Evolutionary conservation across 352 stramenopile species (phyloP).

Genomic region (Globisporangium canariense): DNA sequence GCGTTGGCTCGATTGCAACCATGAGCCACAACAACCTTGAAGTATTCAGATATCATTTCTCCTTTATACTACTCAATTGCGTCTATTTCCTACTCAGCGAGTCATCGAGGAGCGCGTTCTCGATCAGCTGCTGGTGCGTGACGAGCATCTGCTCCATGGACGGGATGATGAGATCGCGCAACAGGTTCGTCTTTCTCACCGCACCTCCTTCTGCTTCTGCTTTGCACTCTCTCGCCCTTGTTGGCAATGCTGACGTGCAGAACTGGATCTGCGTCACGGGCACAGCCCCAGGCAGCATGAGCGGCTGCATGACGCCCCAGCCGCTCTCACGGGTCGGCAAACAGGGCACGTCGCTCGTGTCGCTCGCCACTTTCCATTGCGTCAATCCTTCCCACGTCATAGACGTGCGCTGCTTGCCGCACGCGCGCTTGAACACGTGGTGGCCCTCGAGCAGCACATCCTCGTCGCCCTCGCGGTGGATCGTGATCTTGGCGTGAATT

Average conservation of each 20-base stretch:
- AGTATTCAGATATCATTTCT: too few species aligned
- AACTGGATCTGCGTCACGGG: constrained; percentile 5
- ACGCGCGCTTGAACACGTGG: constrained; percentile 13
- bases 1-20: too few species aligned
- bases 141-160: constrained; percentile 10
- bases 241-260: constrained; percentile 7
- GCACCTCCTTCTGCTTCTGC: background rate
- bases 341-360: background rate
- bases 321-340: constrained; percentile 14
- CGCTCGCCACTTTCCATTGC: constrained; percentile 8
- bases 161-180: constrained; percentile 15
- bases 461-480: constrained; percentile 6
- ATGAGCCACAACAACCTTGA: too few species aligned
- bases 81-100: constrained; percentile 5
- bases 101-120: constrained; percentile 15
- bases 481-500: constrained; percentile 7
- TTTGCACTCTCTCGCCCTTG: background rate
- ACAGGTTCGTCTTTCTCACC: constrained; percentile 4
- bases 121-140: constrained; percentile 8
- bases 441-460: constrained; percentile 11
- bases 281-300: background rate
- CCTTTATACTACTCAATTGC: background rate
- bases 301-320: constrained; percentile 7
- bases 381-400: constrained; percentile 14
- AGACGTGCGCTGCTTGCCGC: background rate